A percentile compares a stretch with the other conserved stretches of the same genome.
Conservation (phyloP, 495 filamentous ascomycete genomes). For the Trichocladium antarcticum region DNA sequence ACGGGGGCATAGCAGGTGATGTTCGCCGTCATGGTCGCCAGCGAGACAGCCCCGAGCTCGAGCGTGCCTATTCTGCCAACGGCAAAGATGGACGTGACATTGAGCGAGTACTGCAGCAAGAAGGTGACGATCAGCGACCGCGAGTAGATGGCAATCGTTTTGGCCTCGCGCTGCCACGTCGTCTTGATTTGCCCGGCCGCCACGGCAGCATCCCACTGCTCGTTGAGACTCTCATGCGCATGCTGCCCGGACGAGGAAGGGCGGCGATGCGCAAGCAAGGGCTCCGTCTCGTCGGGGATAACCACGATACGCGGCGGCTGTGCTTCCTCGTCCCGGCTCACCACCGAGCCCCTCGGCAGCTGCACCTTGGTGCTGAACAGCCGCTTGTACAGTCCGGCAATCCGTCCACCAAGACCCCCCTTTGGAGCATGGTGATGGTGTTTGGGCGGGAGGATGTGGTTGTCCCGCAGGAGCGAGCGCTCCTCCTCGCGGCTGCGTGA, state of each 20-base stretch:
- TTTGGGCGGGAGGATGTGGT: slow-evolving; percentile 59
- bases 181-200: slow-evolving; percentile 64
- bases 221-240: slow-evolving; percentile 31
- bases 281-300: slow-evolving; percentile 31
- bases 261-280: slow-evolving; percentile 23
- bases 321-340: slow-evolving; percentile 24
- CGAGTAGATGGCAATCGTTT: slow-evolving; percentile 49
- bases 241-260: slow-evolving; percentile 6
- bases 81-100: slow-evolving; percentile 58
- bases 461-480: slow-evolving; percentile 63
- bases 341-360: not conserved
- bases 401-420: slow-evolving; percentile 3
- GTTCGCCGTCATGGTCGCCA: slow-evolving; percentile 63
- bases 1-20: slow-evolving; percentile 65
- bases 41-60: slow-evolving; percentile 51
- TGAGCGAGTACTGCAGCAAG: slow-evolving; percentile 62
- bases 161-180: slow-evolving; percentile 74
- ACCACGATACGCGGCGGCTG: slow-evolving; percentile 17
- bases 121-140: slow-evolving; percentile 56
- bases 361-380: slow-evolving; percentile 42
- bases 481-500: slow-evolving; percentile 59
- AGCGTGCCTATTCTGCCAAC: slow-evolving; percentile 53
- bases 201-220: slow-evolving; percentile 76
- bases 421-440: slow-evolving; percentile 27
- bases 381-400: slow-evolving; percentile 27